phyloP scores from a whole-genome alignment of 1,284 basidiomycete species.

The Cutaneotrichosporon cyanovorans region DNA sequence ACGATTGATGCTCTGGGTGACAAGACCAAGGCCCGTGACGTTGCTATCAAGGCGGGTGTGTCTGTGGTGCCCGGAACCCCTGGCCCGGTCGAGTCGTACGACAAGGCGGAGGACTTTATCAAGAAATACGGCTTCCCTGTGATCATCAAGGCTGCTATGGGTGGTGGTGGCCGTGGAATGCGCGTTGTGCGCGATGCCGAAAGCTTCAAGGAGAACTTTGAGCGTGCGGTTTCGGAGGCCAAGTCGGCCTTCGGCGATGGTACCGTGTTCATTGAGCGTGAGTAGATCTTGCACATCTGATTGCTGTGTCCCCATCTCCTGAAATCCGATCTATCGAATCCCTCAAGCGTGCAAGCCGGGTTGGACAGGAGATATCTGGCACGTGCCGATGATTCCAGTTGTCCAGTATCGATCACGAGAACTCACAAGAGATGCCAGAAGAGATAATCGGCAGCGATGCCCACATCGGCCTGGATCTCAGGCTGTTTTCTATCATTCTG shows the following conservation, averaged over 20 bases:
- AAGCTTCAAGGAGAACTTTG: slow-evolving; percentile 82
- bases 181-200: slow-evolving; percentile 89
- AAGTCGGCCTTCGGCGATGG: slow-evolving; percentile 96
- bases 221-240: slow-evolving; percentile 90
- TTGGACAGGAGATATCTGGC: too few species aligned
- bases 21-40: slow-evolving; percentile 91
- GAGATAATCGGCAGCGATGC: too few species aligned
- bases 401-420: too few species aligned
- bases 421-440: too few species aligned
- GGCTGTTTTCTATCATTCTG: too few species aligned
- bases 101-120: slow-evolving; percentile 80
- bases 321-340: too few species aligned
- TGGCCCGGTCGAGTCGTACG: slow-evolving; percentile 77
- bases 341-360: too few species aligned
- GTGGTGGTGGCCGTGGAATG: slow-evolving; percentile 97
- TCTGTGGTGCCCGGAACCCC: slow-evolving; percentile 97
- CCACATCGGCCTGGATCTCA: too few species aligned
- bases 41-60: slow-evolving; percentile 73
- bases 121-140: slow-evolving; percentile 92
- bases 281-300: too few species aligned
- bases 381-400: too few species aligned
- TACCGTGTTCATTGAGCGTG: slow-evolving; percentile 93
- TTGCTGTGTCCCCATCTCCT: too few species aligned
- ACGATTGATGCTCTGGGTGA: slow-evolving; percentile 97
- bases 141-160: slow-evolving; percentile 98